Evolutionary conservation across 1,139 yeast species (phyloP), one percentile per base, ranked within the genome.

Genomic region (Wickerhamomyces sp.): DNA sequence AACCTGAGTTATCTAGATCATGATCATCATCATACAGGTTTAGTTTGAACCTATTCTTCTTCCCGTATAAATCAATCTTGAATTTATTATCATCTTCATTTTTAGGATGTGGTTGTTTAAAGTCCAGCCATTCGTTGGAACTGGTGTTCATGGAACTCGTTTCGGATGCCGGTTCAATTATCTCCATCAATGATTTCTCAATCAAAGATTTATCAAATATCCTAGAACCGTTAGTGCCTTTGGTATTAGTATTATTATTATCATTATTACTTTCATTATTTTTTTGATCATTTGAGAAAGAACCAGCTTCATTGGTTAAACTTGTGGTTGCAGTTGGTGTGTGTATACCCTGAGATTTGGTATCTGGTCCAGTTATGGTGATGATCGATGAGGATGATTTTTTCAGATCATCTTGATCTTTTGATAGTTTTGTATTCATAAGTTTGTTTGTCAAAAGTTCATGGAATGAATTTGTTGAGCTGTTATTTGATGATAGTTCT

Each of bases 41-140:
- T 40, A 55, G 30, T 26, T 53, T 56, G 42, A 46, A 54, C n/a
- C 40, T 45, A 35, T 56, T 56, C 45, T 51, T 53, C 42, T 53
- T 52, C 10, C 55, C 58, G 41, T 56, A 57, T 18, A 57, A 40
- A 34, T 57, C 60, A 43, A 57, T 56, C 47, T 51, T 56, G 46
- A 50, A 56, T 36, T 48, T 51, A 23, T 46, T 43, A 13, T 39
- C 37, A 11, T 29, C 13, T 29, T 29, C 31, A 29, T 4, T 10
- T 11, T 29, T 29, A 6, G 10, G 6, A 29, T 29, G 10, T 10
- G 31, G 13, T 29, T 27, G 26, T n/a, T 39, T 35, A 38, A 45
- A 48, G 36, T 35, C 30, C 47, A 48, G 32, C 54, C 55, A 53
- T 36, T 48, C 41, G 23, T 33, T 37, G 15, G 31, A 29, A 29